phyloP scores from a whole-genome alignment of 1,284 basidiomycete species.

The Anthracocystis panici-leucophaei region DNA sequence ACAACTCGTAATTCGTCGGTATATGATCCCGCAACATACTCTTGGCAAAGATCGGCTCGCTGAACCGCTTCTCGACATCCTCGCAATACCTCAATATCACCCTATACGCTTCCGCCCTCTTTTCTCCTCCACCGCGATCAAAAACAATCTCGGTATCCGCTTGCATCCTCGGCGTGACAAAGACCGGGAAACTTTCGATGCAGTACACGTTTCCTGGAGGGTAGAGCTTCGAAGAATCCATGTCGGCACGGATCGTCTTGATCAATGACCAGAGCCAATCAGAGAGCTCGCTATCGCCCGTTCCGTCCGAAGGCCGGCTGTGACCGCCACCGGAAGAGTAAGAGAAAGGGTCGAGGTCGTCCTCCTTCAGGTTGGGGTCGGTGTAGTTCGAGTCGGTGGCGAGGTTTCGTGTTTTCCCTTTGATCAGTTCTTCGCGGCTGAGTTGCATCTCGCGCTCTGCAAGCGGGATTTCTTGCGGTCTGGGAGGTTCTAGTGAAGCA shows the following conservation, averaged over 20 bases:
- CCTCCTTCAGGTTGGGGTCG: constrained; percentile 51
- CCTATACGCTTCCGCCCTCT: constrained; percentile 68
- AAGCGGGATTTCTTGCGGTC: constrained; percentile 47
- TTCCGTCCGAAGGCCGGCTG: constrained; percentile 4
- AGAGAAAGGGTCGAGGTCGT: constrained; percentile 43
- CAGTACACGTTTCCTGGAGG: constrained; percentile 63
- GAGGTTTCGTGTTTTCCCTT: constrained; percentile 55
- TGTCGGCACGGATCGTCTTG: constrained; percentile 64
- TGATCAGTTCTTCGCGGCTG: constrained; percentile 47
- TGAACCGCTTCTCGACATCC: constrained; percentile 72
- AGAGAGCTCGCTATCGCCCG: constrained; percentile 42
- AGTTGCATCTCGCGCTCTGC: constrained; percentile 46
- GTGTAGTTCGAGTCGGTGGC: constrained; percentile 50
- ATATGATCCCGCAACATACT: constrained; percentile 63
- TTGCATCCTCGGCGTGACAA: constrained; percentile 53
- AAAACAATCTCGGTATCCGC: constrained; percentile 34
- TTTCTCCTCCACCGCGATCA: constrained; percentile 16
- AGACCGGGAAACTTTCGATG: constrained; percentile 60
- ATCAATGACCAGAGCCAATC: constrained; percentile 65
- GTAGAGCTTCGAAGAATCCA: constrained; percentile 57
- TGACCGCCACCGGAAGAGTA: constrained; percentile 45
- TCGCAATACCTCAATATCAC: constrained; percentile 72
- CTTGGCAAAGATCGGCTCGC: constrained; percentile 71
- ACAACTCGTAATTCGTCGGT: constrained; percentile 63
- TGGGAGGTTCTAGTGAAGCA: constrained; percentile 26